These are phyloP conservation scores for Picea abies DNA, from an alignment of 83 land plant species.

Conservation along the genomic window DNA sequence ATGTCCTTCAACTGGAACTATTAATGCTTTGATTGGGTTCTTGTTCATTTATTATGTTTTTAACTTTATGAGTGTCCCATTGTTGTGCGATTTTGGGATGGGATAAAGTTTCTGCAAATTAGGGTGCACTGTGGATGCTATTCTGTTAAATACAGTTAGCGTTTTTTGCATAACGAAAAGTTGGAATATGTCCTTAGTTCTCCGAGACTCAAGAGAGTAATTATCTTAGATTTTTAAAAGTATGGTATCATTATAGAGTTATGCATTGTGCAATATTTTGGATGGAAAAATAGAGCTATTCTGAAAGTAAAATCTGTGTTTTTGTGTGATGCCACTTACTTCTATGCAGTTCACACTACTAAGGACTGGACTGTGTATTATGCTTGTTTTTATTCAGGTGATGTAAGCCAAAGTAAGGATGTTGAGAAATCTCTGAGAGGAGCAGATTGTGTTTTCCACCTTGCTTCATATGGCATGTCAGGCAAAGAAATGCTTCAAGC, in stretches of 20 bases:
- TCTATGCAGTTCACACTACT: neutral
- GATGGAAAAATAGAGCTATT: neutral
- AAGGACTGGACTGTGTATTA: neutral
- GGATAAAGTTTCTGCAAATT: too few relatives aligned
- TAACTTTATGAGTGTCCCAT: too few relatives aligned
- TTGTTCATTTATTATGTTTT: too few relatives aligned
- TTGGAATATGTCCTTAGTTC: neutral
- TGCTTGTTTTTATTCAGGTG: slow-evolving; percentile 49
- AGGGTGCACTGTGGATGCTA: neutral
- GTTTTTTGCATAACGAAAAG: neutral
- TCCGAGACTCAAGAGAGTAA: neutral
- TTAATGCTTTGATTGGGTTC: too few relatives aligned
- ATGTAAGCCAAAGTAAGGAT: slow-evolving; percentile 59
- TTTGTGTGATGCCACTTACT: neutral
- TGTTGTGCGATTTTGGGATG: too few relatives aligned
- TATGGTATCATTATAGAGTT: neutral
- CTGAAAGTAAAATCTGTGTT: neutral
- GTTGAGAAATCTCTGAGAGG: slow-evolving; percentile 76
- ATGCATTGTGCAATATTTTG: neutral
- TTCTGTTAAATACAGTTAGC: neutral
- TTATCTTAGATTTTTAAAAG: neutral
- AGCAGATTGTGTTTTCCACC: slow-evolving; percentile 91
- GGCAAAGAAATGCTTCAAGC: slow-evolving; percentile 95
- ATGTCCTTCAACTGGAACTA: too few relatives aligned
- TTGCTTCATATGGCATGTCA: slow-evolving; percentile 89